Evolutionary conservation across 257 asterid genomes (phyloP), one percentile per base, ranked within the genome.

Genomic region (Hygrophila difformis): DNA sequence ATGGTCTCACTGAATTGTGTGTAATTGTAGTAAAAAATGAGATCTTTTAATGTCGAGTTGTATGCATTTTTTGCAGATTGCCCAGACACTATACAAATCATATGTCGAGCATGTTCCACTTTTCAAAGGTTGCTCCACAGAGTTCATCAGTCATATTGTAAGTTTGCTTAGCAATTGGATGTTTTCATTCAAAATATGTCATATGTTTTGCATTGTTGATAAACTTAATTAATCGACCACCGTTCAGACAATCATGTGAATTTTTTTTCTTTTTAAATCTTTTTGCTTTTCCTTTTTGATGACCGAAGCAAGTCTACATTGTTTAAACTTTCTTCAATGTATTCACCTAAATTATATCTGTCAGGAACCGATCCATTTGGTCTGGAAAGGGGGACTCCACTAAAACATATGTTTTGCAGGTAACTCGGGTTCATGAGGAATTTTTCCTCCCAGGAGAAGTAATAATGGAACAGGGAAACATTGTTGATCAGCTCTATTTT

Each of bases 371-470:
- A n/a, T n/a, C n/a, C n/a, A n/a, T n/a, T n/a, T n/a, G n/a, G n/a
- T n/a, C n/a, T n/a, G n/a, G n/a, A n/a, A n/a, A n/a, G n/a, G n/a
- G n/a, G n/a, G n/a, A n/a, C n/a, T n/a, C n/a, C n/a, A 8, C 7
- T 3, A 26, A 3, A 26, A 26, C 31, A 3, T 26, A 3, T 26
- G 4, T 26, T 8, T 5, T 17, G 35, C 68, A 88, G 97, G 95
- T 81, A 37, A 79, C 74, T 49, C 75, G 89, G 55, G 96, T 89
- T 5, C 96, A 82, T 0, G 97, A 89, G 61, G 97, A 89, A 55
- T 89, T 89, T 69, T 89, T 89, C 37, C 83, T 84, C 43, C 96
- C 97, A 0, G 96, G 97, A 36, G 96, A 89, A 69, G 87, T 89
- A 16, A 75, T 85, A 68, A 73, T 82, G 81, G 93, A 79, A n/a